Evolutionary conservation across 2,329 filamentous ascomycete genomes (phyloP).

Genomic region (Talaromyces verruculosus): DNA sequence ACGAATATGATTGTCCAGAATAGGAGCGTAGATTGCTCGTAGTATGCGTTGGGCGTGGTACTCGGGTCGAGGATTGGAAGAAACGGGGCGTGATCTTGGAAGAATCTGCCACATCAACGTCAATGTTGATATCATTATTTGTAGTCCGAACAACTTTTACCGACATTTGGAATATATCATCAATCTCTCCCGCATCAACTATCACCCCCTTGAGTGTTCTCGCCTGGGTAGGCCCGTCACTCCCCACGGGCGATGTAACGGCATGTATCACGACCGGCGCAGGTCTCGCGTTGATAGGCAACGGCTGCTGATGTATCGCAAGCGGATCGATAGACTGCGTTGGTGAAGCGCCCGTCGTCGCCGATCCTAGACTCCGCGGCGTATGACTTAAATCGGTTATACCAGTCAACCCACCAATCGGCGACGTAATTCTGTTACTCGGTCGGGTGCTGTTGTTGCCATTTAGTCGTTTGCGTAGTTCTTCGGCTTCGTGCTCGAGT

Average conservation of each 20-base stretch:
- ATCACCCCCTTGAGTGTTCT: slow-evolving; percentile 34
- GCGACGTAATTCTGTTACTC: slow-evolving; percentile 25
- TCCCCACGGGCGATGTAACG: background rate
- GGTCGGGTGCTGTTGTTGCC: slow-evolving; percentile 26
- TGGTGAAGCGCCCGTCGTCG: slow-evolving; percentile 27
- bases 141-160: background rate
- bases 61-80: slow-evolving; percentile 44
- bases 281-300: slow-evolving; percentile 25
- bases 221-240: slow-evolving; percentile 29
- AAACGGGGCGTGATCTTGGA: slow-evolving; percentile 40
- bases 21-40: slow-evolving; percentile 73
- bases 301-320: slow-evolving; percentile 25
- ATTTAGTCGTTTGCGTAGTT: slow-evolving; percentile 38
- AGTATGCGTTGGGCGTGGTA: slow-evolving; percentile 70
- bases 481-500: slow-evolving; percentile 40
- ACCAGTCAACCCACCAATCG: slow-evolving; percentile 33
- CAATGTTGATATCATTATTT: too few species aligned
- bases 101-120: slow-evolving; percentile 32
- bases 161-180: slow-evolving; percentile 39
- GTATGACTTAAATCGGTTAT: slow-evolving; percentile 34
- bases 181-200: slow-evolving; percentile 36
- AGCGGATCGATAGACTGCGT: slow-evolving; percentile 24
- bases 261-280: slow-evolving; percentile 11
- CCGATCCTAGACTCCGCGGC: slow-evolving; percentile 22
- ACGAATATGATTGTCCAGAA: slow-evolving; percentile 69